These are phyloP conservation scores for Aspergillus sp. DNA, from an alignment of 2,329 filamentous ascomycete species.

Conservation along the genomic window DNA sequence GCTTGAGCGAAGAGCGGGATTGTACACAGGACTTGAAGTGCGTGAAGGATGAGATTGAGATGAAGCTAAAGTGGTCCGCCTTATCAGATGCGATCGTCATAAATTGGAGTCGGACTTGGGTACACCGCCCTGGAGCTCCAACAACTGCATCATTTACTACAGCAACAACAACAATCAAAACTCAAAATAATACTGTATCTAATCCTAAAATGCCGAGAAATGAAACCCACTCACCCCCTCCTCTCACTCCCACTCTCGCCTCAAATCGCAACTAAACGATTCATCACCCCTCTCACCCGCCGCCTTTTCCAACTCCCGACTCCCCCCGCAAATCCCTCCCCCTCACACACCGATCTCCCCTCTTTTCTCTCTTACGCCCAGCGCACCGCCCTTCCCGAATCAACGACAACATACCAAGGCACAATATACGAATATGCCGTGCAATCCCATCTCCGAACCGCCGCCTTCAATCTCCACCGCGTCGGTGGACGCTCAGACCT, in stretches of 20 bases:
- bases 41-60: neutral
- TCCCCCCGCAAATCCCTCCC: conserved; percentile 34
- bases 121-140: neutral
- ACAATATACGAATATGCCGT: conserved; percentile 51
- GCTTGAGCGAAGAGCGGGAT: neutral
- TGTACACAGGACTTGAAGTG: neutral
- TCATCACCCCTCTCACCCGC: conserved; percentile 29
- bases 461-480: conserved; percentile 42
- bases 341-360: conserved; percentile 37
- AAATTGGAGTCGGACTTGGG: neutral
- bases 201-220: neutral
- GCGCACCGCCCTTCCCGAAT: conserved; percentile 35
- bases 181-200: neutral
- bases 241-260: neutral
- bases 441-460: conserved; percentile 38
- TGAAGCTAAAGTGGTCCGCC: neutral
- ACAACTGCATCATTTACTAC: neutral
- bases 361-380: conserved; percentile 44
- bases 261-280: neutral
- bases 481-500: conserved; percentile 47
- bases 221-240: conserved; percentile 13
- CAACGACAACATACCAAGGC: conserved; percentile 44
- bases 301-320: conserved; percentile 39
- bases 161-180: neutral
- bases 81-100: neutral